These are phyloP conservation scores for Angomonas ambiguus DNA, from an alignment of 208 protist genomes.

Conservation along the genomic window DNA sequence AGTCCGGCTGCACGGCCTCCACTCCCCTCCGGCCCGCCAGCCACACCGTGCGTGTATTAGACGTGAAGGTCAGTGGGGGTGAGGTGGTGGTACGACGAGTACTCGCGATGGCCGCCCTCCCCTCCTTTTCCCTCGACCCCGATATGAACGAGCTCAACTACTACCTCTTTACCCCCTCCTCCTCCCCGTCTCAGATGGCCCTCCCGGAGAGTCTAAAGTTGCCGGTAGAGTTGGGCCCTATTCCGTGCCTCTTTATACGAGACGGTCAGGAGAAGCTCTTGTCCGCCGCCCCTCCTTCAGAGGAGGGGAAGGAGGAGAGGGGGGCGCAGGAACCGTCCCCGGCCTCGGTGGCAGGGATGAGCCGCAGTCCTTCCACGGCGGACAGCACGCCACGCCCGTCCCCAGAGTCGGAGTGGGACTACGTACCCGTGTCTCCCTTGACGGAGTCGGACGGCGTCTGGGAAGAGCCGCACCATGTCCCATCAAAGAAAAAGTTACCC, in stretches of 20 bases:
- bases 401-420: not conserved
- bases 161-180: not conserved
- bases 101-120: constrained; percentile 31
- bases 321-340: not conserved
- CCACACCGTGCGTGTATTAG: not conserved
- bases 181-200: not conserved
- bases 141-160: not conserved
- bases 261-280: not conserved
- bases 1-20: not conserved
- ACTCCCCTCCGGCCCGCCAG: not conserved
- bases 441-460: not conserved
- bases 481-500: not conserved
- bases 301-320: not conserved
- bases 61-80: constrained; percentile 1
- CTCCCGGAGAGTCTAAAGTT: constrained; percentile 5
- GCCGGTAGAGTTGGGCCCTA: not conserved
- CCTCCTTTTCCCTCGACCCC: not conserved
- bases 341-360: not conserved
- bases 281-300: not conserved
- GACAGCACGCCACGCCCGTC: not conserved
- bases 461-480: not conserved
- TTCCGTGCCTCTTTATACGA: not conserved
- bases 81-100: constrained; percentile 34
- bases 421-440: not conserved
- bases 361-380: not conserved